phyloP scores from a whole-genome alignment of 495 filamentous ascomycete genomes.

The Penicillium turbatum region DNA sequence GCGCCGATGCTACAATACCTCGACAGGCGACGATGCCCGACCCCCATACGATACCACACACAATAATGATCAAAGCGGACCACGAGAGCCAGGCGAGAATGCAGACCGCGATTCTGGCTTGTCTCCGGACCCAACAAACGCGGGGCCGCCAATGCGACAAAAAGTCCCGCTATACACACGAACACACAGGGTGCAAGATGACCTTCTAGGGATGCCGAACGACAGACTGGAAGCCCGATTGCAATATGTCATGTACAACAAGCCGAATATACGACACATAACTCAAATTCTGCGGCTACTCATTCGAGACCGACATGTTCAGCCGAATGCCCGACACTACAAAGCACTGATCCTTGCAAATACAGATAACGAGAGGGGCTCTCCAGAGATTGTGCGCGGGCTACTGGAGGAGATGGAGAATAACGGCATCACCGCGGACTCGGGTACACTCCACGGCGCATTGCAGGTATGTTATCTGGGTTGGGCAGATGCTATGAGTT shows the following conservation, averaged over 20 bases:
- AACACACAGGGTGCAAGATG: constrained; percentile 18
- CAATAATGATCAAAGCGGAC: neutral
- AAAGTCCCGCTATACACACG: constrained; percentile 1
- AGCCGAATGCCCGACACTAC: constrained; percentile 64
- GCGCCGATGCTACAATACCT: constrained; percentile 26
- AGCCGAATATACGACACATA: constrained; percentile 22
- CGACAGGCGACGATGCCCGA: neutral
- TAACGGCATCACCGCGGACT: constrained; percentile 55
- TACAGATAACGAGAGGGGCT: constrained; percentile 56
- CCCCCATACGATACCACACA: neutral
- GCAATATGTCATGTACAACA: constrained; percentile 14
- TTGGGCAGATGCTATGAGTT: neutral
- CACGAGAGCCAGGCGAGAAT: neutral
- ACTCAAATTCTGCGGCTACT: constrained; percentile 40
- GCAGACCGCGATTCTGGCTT: neutral
- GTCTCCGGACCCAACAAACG: neutral
- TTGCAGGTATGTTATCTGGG: constrained; percentile 53
- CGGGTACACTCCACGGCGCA: constrained; percentile 63
- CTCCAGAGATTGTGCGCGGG: constrained; percentile 53
- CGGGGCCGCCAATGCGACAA: neutral
- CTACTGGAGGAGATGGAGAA: constrained; percentile 67
- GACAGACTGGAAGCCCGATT: constrained; percentile 27
- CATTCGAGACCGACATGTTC: constrained; percentile 56
- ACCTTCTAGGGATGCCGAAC: constrained; percentile 17
- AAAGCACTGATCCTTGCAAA: constrained; percentile 69